These are phyloP conservation scores for Aleurites moluccanus DNA, from an alignment of 441 rosid species.

Conservation along the genomic window DNA sequence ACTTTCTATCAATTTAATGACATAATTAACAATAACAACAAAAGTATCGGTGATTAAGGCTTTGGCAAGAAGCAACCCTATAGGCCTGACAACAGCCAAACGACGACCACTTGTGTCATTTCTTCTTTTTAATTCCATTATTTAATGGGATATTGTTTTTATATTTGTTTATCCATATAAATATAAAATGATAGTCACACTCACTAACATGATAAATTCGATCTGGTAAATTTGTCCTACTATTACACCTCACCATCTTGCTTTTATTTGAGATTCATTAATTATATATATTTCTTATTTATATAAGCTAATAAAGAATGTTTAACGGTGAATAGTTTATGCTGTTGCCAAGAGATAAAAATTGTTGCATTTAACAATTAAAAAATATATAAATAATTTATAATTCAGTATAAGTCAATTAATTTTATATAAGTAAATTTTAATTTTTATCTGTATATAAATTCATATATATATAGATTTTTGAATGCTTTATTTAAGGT, in stretches of 20 bases:
- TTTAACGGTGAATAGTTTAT: not conserved
- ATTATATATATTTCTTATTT: not conserved
- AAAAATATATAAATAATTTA: no score
- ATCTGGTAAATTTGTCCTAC: slow-evolving; percentile 27
- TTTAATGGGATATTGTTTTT: not conserved
- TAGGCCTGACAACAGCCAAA: slow-evolving; percentile 46
- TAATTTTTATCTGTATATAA: no score
- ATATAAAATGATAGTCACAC: slow-evolving; percentile 34
- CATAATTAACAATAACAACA: slow-evolving; percentile 23
- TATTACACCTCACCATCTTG: slow-evolving; percentile 17
- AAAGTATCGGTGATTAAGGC: slow-evolving; percentile 32
- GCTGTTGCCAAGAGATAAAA: no score
- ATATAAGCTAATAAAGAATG: no score
- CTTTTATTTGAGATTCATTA: slow-evolving; percentile 1
- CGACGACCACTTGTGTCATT: slow-evolving; percentile 38
- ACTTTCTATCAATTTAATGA: slow-evolving; percentile 21
- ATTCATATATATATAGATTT: no score
- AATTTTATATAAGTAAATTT: no score
- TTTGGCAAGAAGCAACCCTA: slow-evolving; percentile 18
- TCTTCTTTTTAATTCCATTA: slow-evolving; percentile 7
- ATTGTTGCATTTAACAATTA: no score
- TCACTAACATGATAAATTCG: slow-evolving; percentile 36
- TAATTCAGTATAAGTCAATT: no score
- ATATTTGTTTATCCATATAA: slow-evolving; percentile 9
- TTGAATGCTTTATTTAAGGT: no score